Evolutionary conservation across 441 rosid genomes (phyloP), one percentile per base, ranked within the genome.

Genomic region (Adansonia grandidieri): DNA sequence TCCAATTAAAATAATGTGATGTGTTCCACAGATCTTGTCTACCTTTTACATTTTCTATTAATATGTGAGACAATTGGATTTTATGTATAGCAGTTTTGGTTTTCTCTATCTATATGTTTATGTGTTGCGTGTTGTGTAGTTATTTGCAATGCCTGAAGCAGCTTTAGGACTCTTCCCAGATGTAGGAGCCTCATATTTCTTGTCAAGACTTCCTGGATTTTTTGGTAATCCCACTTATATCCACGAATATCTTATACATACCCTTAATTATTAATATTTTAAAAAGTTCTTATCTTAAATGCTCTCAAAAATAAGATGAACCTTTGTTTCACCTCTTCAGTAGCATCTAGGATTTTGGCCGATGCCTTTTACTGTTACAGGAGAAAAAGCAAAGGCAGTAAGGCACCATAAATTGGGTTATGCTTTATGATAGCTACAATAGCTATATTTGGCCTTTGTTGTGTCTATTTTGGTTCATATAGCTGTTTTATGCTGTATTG

Each of bases 71-170:
- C 15, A 17, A 51, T 19, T 11, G 13, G 44, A 9, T 57, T 14
- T 17, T 76, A 9, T 6, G 6, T 0, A 14, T 74, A 6, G 9
- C n/a, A 58, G 32, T 58, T 61, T n/a, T 69, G 24, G n/a, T 44
- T 77, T 68, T 60, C 20, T 42, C 45, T 37, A 2, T 63, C 44
- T 48, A 63, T 42, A 20, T 61, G 44, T 58, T 67, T 71, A 68
- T 66, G 13, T 68, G 14, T 62, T 66, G 44, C 61, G 13, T 40
- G 6, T 56, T 76, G 51, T 82, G 79, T 80, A 95, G 98, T 79
- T 93, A 60, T 95, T 95, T 87, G 95, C 98, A 58, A 93, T 93
- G 98, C 98, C 98, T 68, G 98, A 95, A 86, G 88, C 98, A 37
- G 90, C 88, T 54, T 79, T 91, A 20, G 96, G 97, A 17, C 91